phyloP scores from a whole-genome alignment of 768 basidiomycete genomes.

The Piloderma croceum region DNA sequence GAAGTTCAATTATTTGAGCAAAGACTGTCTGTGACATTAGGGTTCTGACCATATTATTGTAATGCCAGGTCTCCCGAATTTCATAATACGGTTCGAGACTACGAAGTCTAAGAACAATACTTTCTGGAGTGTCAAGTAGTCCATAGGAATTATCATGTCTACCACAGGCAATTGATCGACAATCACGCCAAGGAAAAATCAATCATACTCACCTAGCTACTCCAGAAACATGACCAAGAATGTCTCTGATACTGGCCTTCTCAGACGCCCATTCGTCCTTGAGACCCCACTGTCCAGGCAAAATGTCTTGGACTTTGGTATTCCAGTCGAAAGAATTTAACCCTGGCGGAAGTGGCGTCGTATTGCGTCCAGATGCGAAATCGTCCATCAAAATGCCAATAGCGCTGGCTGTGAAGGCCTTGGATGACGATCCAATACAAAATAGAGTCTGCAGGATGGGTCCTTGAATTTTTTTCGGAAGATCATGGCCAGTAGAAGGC shows the following conservation, averaged over 20 bases:
- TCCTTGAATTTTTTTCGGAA: not conserved
- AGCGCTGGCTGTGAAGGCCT: conserved; percentile 34
- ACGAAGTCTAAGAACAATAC: conserved; percentile 20
- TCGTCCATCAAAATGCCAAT: conserved; percentile 40
- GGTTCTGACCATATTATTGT: conserved; percentile 37
- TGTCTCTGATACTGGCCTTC: conserved; percentile 30
- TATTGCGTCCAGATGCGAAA: conserved; percentile 29
- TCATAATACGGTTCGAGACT: conserved; percentile 26
- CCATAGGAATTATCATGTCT: conserved; percentile 28
- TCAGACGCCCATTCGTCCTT: conserved; percentile 40
- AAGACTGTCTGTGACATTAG: no score
- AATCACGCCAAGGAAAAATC: not conserved
- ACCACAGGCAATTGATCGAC: not conserved
- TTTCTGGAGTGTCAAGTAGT: conserved; percentile 18
- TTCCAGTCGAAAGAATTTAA: conserved; percentile 30
- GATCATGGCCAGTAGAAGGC: not conserved
- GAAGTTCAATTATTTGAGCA: no score
- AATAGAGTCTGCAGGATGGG: conserved; percentile 30
- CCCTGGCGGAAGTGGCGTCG: conserved; percentile 27
- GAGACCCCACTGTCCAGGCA: conserved; percentile 37
- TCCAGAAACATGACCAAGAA: conserved; percentile 34
- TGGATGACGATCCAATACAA: conserved; percentile 31
- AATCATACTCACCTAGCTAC: conserved; percentile 21
- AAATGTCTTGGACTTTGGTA: conserved; percentile 30
- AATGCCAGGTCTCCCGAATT: conserved; percentile 27